phyloP scores from a whole-genome alignment of 495 filamentous ascomycete genomes.

The Penicillium pancosmium region DNA sequence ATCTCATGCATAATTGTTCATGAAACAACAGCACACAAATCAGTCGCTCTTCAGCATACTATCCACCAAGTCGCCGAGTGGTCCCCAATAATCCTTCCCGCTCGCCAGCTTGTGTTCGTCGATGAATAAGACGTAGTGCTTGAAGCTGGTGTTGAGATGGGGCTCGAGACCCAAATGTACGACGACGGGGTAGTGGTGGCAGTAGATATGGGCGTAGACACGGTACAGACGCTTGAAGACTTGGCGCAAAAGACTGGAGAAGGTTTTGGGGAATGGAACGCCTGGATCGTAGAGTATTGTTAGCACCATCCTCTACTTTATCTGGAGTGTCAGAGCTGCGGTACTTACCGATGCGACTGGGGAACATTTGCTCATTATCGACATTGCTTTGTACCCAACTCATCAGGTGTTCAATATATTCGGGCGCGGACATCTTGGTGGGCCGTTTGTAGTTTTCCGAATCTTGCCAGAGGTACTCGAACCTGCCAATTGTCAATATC shows the following conservation, averaged over 20 bases:
- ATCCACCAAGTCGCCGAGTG: conserved; percentile 94
- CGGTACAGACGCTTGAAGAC: conserved; percentile 98
- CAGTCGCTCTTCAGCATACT: conserved; percentile 94
- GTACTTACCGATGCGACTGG: conserved; percentile 78
- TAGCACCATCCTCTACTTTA: background rate
- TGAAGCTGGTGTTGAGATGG: conserved; percentile 98
- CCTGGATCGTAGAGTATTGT: conserved; percentile 48
- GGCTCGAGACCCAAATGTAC: conserved; percentile 94
- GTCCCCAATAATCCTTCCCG: conserved; percentile 97
- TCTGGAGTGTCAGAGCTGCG: background rate
- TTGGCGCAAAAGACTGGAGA: conserved; percentile 82
- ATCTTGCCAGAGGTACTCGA: conserved; percentile 99
- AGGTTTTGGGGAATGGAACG: conserved; percentile 93
- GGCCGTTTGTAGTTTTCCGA: conserved; percentile 88
- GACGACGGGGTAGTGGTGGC: conserved; percentile 97
- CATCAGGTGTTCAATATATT: conserved; percentile 98
- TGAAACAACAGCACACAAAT: conserved; percentile 16
- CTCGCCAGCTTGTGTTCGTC: conserved; percentile 87
- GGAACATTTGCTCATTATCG: conserved; percentile 93
- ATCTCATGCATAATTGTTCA: conserved; percentile 15
- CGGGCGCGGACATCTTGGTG: conserved; percentile 96
- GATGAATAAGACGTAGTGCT: conserved; percentile 97
- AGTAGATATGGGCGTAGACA: conserved; percentile 99
- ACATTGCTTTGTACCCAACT: conserved; percentile 93
- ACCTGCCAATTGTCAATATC: conserved; percentile 51